Base-by-base conservation (phyloP, 768 basidiomycete species). In the Trametes maxima region DNA sequence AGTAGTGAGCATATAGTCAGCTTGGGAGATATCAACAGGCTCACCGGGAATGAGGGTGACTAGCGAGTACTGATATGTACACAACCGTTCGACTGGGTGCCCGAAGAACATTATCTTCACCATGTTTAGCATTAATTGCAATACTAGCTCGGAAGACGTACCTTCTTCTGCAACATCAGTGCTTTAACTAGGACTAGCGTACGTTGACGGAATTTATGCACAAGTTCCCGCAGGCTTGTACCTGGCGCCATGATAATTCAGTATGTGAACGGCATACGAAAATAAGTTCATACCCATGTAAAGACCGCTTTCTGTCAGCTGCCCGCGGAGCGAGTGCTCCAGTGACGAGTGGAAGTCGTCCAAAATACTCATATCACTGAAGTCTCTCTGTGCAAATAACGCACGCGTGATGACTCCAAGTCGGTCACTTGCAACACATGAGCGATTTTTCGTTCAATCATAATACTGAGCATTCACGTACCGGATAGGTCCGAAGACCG, bases 41-140 rank as follows among this genome's bases (percentile, higher is more conserved):
- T 48, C 52, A 92, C 93, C 91, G 11, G 96, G 96, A 62, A 98
- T 82, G 8, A 98, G 80, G 0, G 96, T 94, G 48, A 97, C 84
- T n/a, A 98, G 80, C 0, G 95, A 96, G 73, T 99, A 99, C 73
- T 99, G 97, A 70, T 94, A 98, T 24, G 95, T 98, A 77, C 96
- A 98, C 19, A 99, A 77, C 47, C 88, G 87, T 74, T 99, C 97
- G 2, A 98, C 96, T 0, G 96, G 96, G 70, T 96, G 93, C 6
- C 95, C 95, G 69, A 85, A 97, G 74, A 99, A 95, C 88, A 98
- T 90, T 60, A 98, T 90, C 94, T 96, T n/a, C 12, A 7, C 25
- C 2, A 6, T 19, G 5, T 16, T 24, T 52, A 50, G 49, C 17
- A 36, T 8, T 22, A n/a, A 43, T 17, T 24, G 45, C 22, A 21